A percentile compares a stretch with the other conserved stretches of the same genome.
Evolutionary conservation across 352 stramenopile genomes (phyloP).

Genomic region (Hyaloperonospora arabidopsidis): DNA sequence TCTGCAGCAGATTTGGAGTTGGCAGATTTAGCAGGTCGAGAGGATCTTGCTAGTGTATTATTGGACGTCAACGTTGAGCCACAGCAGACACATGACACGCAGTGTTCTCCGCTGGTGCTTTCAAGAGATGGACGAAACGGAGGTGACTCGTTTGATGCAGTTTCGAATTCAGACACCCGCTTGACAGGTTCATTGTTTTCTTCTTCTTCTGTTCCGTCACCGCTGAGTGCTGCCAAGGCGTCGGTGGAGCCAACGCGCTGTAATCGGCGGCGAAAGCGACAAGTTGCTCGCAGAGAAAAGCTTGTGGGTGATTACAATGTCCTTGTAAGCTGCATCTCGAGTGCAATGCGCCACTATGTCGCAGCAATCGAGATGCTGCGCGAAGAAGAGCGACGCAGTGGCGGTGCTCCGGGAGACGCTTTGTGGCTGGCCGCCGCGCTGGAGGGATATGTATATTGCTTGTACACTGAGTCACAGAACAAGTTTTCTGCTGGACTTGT

Average conservation of each 20-base stretch:
- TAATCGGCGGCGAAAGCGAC: slow-evolving; percentile 35
- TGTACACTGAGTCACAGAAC: slow-evolving; percentile 39
- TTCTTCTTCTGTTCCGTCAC: slow-evolving; percentile 34
- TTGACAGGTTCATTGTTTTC: slow-evolving; percentile 16
- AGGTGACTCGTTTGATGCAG: slow-evolving; percentile 8
- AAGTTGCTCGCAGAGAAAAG: slow-evolving; percentile 59
- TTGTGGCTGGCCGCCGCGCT: slow-evolving; percentile 76
- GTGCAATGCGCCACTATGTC: slow-evolving; percentile 66
- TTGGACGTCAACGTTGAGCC: slow-evolving; percentile 75
- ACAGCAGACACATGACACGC: slow-evolving; percentile 16
- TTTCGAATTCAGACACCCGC: slow-evolving; percentile 13
- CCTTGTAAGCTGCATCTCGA: slow-evolving; percentile 52
- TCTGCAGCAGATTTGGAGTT: too few species aligned
- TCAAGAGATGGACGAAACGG: slow-evolving; percentile 12
- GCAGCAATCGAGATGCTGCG: slow-evolving; percentile 62
- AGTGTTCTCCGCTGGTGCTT: slow-evolving; percentile 28
- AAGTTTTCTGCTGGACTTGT: slow-evolving; percentile 69
- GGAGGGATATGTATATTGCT: slow-evolving; percentile 64
- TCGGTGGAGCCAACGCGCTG: slow-evolving; percentile 33
- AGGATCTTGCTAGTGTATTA: slow-evolving; percentile 39
- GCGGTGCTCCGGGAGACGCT: slow-evolving; percentile 35
- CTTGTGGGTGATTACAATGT: slow-evolving; percentile 76
- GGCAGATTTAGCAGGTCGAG: slow-evolving; percentile 6
- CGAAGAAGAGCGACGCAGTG: slow-evolving; percentile 68
- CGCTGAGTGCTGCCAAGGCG: slow-evolving; percentile 22